Base-by-base conservation (phyloP, 257 asterid species). In the Gentiana dahurica region DNA sequence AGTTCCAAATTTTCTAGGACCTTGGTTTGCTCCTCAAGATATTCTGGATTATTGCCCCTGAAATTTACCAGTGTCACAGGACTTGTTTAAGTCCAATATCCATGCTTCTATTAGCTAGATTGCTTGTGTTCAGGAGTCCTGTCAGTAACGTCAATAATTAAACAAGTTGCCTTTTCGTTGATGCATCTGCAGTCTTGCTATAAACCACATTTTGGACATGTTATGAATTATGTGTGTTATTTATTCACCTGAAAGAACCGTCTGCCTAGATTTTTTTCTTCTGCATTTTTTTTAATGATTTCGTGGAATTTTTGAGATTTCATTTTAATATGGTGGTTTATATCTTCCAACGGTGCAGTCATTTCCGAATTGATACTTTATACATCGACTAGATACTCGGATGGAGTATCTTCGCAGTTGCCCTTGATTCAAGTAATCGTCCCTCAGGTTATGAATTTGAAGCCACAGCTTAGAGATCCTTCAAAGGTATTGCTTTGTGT, bases 341-440 rank as follows among this genome's bases (percentile, higher is more conserved):
- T 64, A 9, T 68, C 8, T 66, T 57, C 34, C 48, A 12, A 36
- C 58, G 36, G 62, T 63, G 84, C 95, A 92, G 99, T 92, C 64
- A 75, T 88, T 66, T 92, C 97, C 58, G 99, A 92, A 71, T 73
- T 92, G 70, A 92, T 92, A 72, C 97, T 85, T 75, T 83, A 85
- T 69, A 76, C 99, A 52, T 61, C 94, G 58, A 87, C 81, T 51
- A 83, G 87, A 79, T 71, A 80, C 75, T 66, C 75, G 36, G 83
- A 78, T 52, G 84, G 62, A 71, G 88, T 81, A 79, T 71, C 93
- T 53, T 65, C 86, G 57, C 95, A 83, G 72, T 72, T 92, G 87
- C 95, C 97, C 61, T 75, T 92, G 65, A 88, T 92, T 69, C 97
- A 85, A 80, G 84, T 75, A 60, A 75, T 92, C 73, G 99, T 92